A percentile compares a stretch with the other conserved stretches of the same genome.
phyloP scores from a whole-genome alignment of 208 protist genomes.

The Wallacemonas sp. region DNA sequence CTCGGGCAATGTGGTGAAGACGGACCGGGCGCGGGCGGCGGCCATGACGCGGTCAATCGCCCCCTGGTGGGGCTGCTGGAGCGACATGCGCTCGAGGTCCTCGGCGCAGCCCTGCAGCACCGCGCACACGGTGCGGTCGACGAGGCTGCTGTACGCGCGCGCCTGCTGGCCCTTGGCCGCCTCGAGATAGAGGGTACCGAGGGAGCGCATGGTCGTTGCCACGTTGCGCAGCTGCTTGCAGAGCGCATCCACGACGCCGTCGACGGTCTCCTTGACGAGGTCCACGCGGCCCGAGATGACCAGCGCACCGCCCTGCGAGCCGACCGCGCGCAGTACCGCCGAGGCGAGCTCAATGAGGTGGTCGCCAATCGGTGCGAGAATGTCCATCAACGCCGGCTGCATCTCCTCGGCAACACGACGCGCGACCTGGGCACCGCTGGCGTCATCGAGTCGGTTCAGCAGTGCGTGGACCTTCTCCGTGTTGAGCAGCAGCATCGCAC shows the following conservation, averaged over 20 bases:
- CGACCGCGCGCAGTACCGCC: constrained; percentile 39
- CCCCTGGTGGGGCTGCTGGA: constrained; percentile 13
- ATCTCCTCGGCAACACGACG: constrained; percentile 61
- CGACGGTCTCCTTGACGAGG: constrained; percentile 3
- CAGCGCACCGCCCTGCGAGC: constrained; percentile 32
- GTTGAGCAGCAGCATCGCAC: constrained; percentile 67
- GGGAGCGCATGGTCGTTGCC: constrained; percentile 53
- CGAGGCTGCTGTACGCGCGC: constrained; percentile 32
- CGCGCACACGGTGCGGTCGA: constrained; percentile 39
- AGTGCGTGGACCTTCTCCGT: constrained; percentile 42
- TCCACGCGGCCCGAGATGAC: constrained; percentile 3
- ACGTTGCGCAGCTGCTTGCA: constrained; percentile 57
- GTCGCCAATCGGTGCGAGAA: constrained; percentile 46
- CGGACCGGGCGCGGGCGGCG: neutral
- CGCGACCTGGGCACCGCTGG: constrained; percentile 27
- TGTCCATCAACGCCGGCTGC: constrained; percentile 72
- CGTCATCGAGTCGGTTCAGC: constrained; percentile 33
- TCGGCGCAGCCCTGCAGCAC: constrained; percentile 23
- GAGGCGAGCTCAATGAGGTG: constrained; percentile 46
- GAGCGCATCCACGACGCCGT: constrained; percentile 20
- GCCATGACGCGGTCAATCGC: constrained; percentile 1
- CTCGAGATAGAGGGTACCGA: constrained; percentile 72
- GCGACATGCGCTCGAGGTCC: constrained; percentile 13
- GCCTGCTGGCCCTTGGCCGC: constrained; percentile 43
- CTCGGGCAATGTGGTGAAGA: neutral